phyloP scores from a whole-genome alignment of 495 filamentous ascomycete species.

The Chaetomidium leptoderma region DNA sequence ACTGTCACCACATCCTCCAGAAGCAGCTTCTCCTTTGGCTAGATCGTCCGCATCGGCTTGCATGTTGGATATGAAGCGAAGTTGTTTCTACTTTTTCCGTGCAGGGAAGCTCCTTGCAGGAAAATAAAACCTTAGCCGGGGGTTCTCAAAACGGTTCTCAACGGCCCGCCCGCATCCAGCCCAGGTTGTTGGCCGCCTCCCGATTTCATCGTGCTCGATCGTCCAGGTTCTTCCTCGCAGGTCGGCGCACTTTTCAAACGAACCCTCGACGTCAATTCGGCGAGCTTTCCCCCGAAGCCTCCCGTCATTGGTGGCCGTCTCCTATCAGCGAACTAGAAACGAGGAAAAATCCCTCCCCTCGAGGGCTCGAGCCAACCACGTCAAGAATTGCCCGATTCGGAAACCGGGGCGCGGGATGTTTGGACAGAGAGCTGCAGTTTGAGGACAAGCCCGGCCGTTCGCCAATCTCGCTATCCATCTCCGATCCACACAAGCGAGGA shows the following conservation, averaged over 20 bases:
- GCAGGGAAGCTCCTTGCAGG: not conserved
- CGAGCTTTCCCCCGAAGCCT: too few species aligned
- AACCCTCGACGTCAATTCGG: too few species aligned
- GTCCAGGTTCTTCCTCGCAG: not conserved
- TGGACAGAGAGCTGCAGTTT: constrained; percentile 1
- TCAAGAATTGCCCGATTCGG: constrained; percentile 12
- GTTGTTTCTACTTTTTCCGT: not conserved
- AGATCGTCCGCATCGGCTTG: not conserved
- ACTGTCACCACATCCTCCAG: not conserved
- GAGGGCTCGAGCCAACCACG: constrained; percentile 11
- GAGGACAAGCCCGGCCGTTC: not conserved
- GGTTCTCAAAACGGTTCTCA: not conserved
- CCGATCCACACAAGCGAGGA: too few species aligned
- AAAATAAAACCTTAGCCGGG: not conserved
- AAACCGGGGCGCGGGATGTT: constrained; percentile 6
- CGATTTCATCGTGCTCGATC: too few species aligned
- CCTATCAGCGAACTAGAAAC: not conserved
- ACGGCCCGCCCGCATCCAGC: not conserved
- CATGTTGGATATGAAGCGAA: not conserved
- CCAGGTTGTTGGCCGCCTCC: not conserved
- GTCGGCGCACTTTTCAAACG: too few species aligned
- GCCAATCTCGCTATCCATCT: not conserved
- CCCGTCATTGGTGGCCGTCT: not conserved
- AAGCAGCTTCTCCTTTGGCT: too few species aligned
- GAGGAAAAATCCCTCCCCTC: not conserved